phyloP scores from a whole-genome alignment of 306 rosid genomes.

The Quercus ilex region DNA sequence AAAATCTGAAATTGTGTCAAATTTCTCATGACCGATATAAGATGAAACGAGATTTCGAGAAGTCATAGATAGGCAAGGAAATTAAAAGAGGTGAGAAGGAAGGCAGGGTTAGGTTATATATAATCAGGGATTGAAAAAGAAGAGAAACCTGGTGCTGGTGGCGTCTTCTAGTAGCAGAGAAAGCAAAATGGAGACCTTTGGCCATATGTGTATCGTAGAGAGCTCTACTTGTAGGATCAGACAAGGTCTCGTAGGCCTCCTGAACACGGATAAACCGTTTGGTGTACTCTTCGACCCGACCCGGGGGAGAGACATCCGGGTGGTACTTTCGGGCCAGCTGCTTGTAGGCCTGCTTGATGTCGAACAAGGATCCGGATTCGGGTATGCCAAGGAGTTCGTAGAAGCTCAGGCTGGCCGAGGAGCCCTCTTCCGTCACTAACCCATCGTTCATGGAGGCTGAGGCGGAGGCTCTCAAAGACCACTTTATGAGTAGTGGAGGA shows the following conservation, averaged over 20 bases:
- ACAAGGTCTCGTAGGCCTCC: conserved; percentile 85
- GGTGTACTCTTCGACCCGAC: conserved; percentile 72
- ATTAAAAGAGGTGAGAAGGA: too few species aligned
- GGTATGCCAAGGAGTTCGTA: conserved; percentile 76
- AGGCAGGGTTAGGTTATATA: too few species aligned
- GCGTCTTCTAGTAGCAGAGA: conserved; percentile 56
- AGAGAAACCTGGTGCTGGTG: conserved; percentile 41
- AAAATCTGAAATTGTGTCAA: too few species aligned
- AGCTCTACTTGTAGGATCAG: conserved; percentile 67
- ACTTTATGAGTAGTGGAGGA: too few species aligned
- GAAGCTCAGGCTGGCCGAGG: conserved; percentile 37
- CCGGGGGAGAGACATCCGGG: conserved; percentile 94
- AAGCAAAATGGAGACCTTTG: conserved; percentile 64
- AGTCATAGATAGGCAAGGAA: too few species aligned
- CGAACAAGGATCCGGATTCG: conserved; percentile 55
- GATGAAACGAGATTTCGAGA: too few species aligned
- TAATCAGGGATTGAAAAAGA: neutral
- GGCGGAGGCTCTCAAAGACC: too few species aligned
- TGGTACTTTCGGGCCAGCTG: conserved; percentile 81
- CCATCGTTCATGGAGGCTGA: conserved; percentile 22
- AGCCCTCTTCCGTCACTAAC: conserved; percentile 12
- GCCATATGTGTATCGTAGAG: conserved; percentile 74
- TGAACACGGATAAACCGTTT: conserved; percentile 70
- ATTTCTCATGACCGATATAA: too few species aligned
- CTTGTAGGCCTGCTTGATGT: conserved; percentile 87